phyloP scores from a whole-genome alignment of 768 basidiomycete genomes.

The Agaricus blazei region DNA sequence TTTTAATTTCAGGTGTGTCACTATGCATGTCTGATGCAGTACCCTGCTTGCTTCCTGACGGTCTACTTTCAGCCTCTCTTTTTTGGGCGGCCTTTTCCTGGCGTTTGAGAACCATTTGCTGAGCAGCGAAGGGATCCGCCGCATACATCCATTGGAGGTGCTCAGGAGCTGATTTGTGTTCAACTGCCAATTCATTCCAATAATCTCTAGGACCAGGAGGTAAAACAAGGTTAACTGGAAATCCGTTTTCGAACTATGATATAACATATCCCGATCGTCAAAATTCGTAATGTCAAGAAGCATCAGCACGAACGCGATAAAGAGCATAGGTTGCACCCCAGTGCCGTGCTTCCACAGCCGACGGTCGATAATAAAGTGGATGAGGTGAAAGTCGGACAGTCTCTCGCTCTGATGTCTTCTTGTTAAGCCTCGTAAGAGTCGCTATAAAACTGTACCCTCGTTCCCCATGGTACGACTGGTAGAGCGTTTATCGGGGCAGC shows the following conservation, averaged over 20 bases:
- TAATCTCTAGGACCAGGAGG: constrained; percentile 86
- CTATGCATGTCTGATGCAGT: constrained; percentile 32
- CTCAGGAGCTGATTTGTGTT: constrained; percentile 62
- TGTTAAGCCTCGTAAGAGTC: constrained; percentile 60
- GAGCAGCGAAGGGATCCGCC: constrained; percentile 81
- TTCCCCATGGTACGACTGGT: constrained; percentile 37
- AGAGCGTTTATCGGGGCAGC: constrained; percentile 1
- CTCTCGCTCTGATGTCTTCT: constrained; percentile 67
- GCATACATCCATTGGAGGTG: constrained; percentile 85
- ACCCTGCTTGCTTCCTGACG: background rate
- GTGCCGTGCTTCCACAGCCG: constrained; percentile 81
- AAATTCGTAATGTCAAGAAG: constrained; percentile 9
- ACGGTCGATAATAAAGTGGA: constrained; percentile 59
- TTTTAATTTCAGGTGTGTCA: constrained; percentile 70
- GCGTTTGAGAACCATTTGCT: constrained; percentile 58
- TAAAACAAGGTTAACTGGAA: constrained; percentile 69
- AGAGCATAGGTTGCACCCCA: constrained; percentile 88
- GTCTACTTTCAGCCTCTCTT: constrained; percentile 22
- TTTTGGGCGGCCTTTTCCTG: constrained; percentile 53
- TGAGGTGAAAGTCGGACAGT: constrained; percentile 69
- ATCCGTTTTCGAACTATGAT: constrained; percentile 65
- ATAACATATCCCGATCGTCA: constrained; percentile 22
- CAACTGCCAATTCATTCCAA: constrained; percentile 70
- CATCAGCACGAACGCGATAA: constrained; percentile 64
- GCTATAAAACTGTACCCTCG: constrained; percentile 63